Conservation (phyloP, 805 yeast genomes). For the Zygotorulaspora danielsina region DNA sequence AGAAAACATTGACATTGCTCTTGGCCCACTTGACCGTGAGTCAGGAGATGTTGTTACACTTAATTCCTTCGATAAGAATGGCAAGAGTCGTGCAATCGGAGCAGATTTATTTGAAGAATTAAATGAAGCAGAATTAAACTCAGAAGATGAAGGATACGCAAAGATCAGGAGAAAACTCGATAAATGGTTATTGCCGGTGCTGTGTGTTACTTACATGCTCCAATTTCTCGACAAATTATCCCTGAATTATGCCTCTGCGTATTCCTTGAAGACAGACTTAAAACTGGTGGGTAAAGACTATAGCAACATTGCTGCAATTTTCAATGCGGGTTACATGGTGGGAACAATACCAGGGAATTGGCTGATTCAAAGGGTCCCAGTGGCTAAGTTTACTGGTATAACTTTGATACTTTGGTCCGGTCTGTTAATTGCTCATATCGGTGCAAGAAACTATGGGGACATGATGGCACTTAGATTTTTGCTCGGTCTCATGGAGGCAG, state of each 20-base stretch:
- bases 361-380: conserved; percentile 22
- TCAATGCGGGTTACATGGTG: conserved; percentile 40
- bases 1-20: too few species aligned
- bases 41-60: too few species aligned
- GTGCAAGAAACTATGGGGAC: conserved; percentile 16
- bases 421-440: conserved; percentile 18
- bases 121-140: conserved; percentile 10
- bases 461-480: conserved; percentile 24
- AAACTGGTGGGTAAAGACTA: conserved; percentile 38
- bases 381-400: conserved; percentile 29
- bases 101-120: conserved; percentile 18
- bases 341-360: conserved; percentile 25
- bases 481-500: conserved; percentile 30
- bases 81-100: conserved; percentile 19
- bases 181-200: conserved; percentile 17
- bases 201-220: conserved; percentile 23
- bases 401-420: conserved; percentile 18
- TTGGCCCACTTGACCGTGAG: too few species aligned
- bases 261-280: conserved; percentile 34
- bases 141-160: conserved; percentile 17
- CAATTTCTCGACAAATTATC: conserved; percentile 22
- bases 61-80: too few species aligned
- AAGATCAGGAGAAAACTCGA: conserved; percentile 24
- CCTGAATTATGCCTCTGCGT: conserved; percentile 19
- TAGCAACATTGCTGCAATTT: conserved; percentile 39